phyloP scores from a whole-genome alignment of 805 yeast species.

The Brettanomyces anomalus region DNA sequence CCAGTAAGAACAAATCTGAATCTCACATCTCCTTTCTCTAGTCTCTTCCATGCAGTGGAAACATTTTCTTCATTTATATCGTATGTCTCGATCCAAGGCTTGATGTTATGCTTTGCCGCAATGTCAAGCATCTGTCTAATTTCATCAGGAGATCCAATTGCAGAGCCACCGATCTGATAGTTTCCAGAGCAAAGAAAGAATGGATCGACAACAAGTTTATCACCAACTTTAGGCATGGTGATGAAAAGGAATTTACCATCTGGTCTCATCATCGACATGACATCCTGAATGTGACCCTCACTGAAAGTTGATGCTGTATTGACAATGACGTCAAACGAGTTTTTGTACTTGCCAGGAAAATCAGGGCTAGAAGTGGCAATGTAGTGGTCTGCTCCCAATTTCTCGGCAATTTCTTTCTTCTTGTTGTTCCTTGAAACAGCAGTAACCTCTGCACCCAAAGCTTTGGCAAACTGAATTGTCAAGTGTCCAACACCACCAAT shows the following conservation, averaged over 20 bases:
- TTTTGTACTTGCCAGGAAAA: conserved; percentile 29
- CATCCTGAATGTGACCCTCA: conserved; percentile 19
- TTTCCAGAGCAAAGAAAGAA: conserved; percentile 27
- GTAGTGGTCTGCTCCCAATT: conserved; percentile 45
- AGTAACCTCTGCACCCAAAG: conserved; percentile 50
- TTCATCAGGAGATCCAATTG: conserved; percentile 38
- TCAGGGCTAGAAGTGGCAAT: conserved; percentile 44
- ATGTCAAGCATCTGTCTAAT: conserved; percentile 37
- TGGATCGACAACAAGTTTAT: conserved; percentile 23
- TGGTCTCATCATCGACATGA: conserved; percentile 20
- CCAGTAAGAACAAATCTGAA: conserved; percentile 46
- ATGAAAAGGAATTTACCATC: conserved; percentile 24
- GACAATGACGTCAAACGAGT: conserved; percentile 37
- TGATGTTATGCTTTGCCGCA: conserved; percentile 36
- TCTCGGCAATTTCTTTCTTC: conserved; percentile 39
- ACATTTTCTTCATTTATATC: conserved; percentile 37
- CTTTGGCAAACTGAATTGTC: conserved; percentile 44
- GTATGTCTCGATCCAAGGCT: conserved; percentile 44
- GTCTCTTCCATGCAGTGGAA: conserved; percentile 36
- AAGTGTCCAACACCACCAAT: conserved; percentile 40
- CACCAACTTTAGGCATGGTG: conserved; percentile 29
- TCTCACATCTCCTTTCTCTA: conserved; percentile 40
- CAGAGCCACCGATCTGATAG: conserved; percentile 24
- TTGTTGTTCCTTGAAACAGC: conserved; percentile 44
- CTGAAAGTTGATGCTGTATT: conserved; percentile 38